Conservation (phyloP, 2,329 filamentous ascomycete species). For the Gliomastix tumulicola region DNA sequence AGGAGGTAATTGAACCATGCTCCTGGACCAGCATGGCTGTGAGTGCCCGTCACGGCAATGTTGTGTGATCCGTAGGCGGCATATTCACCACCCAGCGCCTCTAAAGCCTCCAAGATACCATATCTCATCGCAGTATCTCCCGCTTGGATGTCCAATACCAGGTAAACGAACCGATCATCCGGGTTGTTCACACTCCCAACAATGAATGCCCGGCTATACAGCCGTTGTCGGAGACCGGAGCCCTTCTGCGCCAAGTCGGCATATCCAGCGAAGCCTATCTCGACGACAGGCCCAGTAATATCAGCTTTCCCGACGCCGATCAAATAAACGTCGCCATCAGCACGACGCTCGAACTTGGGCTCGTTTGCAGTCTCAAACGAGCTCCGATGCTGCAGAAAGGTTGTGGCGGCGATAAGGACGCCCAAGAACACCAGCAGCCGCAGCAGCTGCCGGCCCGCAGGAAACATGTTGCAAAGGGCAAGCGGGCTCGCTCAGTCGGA, state of each 20-base stretch:
- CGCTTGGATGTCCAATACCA: conserved; percentile 80
- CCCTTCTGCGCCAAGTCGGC: conserved; percentile 79
- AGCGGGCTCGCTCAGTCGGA: too few species aligned
- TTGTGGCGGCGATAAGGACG: too few species aligned
- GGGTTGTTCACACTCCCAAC: conserved; percentile 61
- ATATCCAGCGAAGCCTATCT: conserved; percentile 89
- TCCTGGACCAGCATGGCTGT: conserved; percentile 85
- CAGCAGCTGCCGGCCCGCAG: not conserved
- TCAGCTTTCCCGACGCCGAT: conserved; percentile 51
- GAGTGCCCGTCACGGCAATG: conserved; percentile 83
- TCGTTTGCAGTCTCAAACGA: not conserved
- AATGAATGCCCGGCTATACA: conserved; percentile 88
- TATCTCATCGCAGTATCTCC: conserved; percentile 85
- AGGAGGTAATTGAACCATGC: conserved; percentile 94
- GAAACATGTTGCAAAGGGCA: too few species aligned
- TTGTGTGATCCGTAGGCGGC: conserved; percentile 71
- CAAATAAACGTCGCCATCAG: conserved; percentile 31
- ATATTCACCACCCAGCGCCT: conserved; percentile 63
- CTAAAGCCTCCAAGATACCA: conserved; percentile 75
- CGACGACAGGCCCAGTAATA: conserved; percentile 70
- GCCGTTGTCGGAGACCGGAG: conserved; percentile 75
- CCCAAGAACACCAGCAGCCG: not conserved
- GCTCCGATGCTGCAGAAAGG: too few species aligned
- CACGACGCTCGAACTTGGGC: not conserved
- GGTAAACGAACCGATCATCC: conserved; percentile 72